phyloP scores from a whole-genome alignment of 331 rosid species.

The Cydonia oblonga region DNA sequence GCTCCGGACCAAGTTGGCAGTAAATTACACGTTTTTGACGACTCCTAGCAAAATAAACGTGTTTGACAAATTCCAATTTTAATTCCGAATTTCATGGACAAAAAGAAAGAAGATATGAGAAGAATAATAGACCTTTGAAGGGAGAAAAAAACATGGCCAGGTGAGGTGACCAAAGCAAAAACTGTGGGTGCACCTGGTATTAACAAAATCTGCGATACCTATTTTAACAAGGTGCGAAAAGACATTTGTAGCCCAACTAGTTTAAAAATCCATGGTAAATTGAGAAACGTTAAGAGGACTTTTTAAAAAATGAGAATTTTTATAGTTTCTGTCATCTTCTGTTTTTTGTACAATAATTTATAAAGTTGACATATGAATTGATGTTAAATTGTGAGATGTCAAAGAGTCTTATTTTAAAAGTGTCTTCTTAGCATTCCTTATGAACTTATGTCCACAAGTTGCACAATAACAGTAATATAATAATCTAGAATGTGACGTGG shows the following conservation, averaged over 20 bases:
- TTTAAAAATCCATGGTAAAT: not conserved
- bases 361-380: too few species aligned
- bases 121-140: not conserved
- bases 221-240: not conserved
- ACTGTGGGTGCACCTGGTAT: not conserved
- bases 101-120: not conserved
- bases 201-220: not conserved
- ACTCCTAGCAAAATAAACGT: not conserved
- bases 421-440: too few species aligned
- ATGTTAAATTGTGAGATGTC: too few species aligned
- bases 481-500: too few species aligned
- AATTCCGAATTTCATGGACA: not conserved
- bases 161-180: not conserved
- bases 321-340: accelerated
- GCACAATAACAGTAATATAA: too few species aligned
- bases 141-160: not conserved
- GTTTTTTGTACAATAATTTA: too few species aligned
- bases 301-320: too few species aligned
- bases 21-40: not conserved
- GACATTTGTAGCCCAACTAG: not conserved
- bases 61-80: not conserved
- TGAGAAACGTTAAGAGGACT: too few species aligned
- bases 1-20: not conserved
- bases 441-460: too few species aligned
- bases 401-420: accelerated